A percentile compares a stretch with the other conserved stretches of the same genome.
Evolutionary conservation across 345 rosid species (phyloP).

Genomic region (Erucastrum elatum): DNA sequence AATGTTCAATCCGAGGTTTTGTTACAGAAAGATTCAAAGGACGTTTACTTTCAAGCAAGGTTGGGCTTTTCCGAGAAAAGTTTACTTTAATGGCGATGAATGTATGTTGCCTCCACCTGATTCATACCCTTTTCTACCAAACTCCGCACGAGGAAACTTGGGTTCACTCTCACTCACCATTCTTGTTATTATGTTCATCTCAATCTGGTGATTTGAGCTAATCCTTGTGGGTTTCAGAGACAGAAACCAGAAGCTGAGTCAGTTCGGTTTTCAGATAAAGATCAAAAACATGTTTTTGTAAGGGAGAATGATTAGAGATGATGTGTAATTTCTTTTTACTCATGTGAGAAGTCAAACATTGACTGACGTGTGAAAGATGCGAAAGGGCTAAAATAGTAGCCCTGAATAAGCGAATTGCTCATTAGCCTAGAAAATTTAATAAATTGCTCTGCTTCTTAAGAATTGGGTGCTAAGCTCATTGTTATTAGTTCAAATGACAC

Average conservation of each 20-base stretch:
- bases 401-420: not conserved
- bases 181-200: constrained; percentile 38
- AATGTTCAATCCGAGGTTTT: constrained; percentile 90
- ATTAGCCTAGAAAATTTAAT: not conserved
- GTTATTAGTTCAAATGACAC: not conserved
- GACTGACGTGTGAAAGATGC: not conserved
- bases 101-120: constrained; percentile 92
- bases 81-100: constrained; percentile 90
- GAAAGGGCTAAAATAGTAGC: constrained; percentile 1
- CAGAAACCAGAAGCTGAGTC: not conserved
- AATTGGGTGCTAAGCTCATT: not conserved
- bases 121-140: constrained; percentile 77
- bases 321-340: not conserved
- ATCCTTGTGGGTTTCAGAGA: not conserved
- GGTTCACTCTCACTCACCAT: constrained; percentile 37
- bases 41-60: constrained; percentile 86
- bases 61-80: constrained; percentile 90
- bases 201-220: constrained; percentile 37
- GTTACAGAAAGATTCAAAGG: constrained; percentile 66
- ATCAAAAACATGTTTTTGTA: not conserved
- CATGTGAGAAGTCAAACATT: not conserved
- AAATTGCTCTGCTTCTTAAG: not conserved
- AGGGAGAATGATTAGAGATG: not conserved
- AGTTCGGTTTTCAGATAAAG: too few relatives aligned
- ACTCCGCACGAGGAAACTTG: constrained; percentile 40